Evolutionary conservation across 441 rosid genomes (phyloP).

Genomic region (Croton laevigatus): DNA sequence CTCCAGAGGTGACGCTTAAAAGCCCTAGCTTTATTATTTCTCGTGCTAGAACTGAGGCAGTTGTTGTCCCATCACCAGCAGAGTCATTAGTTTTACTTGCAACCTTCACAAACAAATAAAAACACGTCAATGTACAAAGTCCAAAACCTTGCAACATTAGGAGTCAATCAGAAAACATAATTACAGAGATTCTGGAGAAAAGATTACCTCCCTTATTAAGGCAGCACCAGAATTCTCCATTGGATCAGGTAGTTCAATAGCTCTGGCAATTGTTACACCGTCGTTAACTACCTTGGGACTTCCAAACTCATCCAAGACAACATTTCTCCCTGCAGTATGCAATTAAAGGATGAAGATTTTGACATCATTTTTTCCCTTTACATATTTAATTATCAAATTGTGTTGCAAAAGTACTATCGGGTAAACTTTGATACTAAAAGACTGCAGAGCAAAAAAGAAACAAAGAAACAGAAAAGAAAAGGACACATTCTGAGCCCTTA

Average conservation of each 20-base stretch:
- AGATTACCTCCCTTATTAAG: slow-evolving; percentile 82
- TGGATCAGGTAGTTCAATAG: slow-evolving; percentile 83
- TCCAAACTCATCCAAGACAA: slow-evolving; percentile 91
- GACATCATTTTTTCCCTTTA: not conserved
- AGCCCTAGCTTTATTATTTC: slow-evolving; percentile 87
- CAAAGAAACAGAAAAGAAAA: too few relatives aligned
- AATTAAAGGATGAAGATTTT: slow-evolving; percentile 10
- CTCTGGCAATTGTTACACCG: slow-evolving; percentile 95
- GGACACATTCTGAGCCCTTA: not conserved
- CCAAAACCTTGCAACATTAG: not conserved
- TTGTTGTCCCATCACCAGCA: slow-evolving; percentile 99
- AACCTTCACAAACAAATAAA: slow-evolving; percentile 48
- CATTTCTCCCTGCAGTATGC: slow-evolving; percentile 72
- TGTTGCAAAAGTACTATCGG: not conserved
- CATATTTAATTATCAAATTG: not conserved
- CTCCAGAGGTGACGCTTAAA: slow-evolving; percentile 87
- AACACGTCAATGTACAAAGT: slow-evolving; percentile 5
- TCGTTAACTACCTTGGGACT: slow-evolving; percentile 95
- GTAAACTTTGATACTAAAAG: not conserved
- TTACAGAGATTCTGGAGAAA: not conserved
- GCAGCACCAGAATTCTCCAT: slow-evolving; percentile 99
- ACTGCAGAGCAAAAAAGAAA: not conserved
- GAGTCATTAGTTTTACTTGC: slow-evolving; percentile 98
- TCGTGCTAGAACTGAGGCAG: slow-evolving; percentile 88
- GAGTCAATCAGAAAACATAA: not conserved